These are phyloP conservation scores for Quercus aquifolioides DNA, from an alignment of 306 rosid species.

Conservation along the genomic window DNA sequence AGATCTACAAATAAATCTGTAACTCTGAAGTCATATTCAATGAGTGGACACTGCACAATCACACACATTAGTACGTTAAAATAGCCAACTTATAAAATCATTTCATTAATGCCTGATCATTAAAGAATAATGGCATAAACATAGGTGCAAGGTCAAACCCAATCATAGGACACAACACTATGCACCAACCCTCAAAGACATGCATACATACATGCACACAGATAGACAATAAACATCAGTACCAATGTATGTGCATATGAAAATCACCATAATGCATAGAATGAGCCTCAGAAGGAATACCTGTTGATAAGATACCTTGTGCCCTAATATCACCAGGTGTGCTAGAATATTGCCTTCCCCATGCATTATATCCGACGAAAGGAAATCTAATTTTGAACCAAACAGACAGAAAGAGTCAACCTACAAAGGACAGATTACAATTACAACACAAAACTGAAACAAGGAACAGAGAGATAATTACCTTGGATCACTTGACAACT, in stretches of 20 bases:
- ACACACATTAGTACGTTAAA: not conserved
- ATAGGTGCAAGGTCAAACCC: not conserved
- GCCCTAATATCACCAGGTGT: slow-evolving; percentile 75
- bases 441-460: slow-evolving; percentile 7
- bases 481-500: slow-evolving; percentile 77
- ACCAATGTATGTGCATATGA: not conserved
- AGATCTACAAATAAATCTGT: slow-evolving; percentile 76
- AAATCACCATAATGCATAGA: slow-evolving; percentile 18
- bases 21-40: slow-evolving; percentile 72
- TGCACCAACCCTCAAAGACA: not conserved
- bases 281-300: slow-evolving; percentile 28
- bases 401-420: slow-evolving; percentile 40
- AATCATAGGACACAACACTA: not conserved
- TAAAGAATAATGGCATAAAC: not conserved
- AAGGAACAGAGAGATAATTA: slow-evolving; percentile 22
- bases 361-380: slow-evolving; percentile 78
- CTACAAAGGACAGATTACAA: slow-evolving; percentile 14
- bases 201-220: not conserved
- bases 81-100: slow-evolving; percentile 12
- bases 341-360: slow-evolving; percentile 91
- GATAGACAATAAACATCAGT: not conserved
- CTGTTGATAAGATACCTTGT: slow-evolving; percentile 81
- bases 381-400: slow-evolving; percentile 63
- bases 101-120: slow-evolving; percentile 8
- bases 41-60: slow-evolving; percentile 61